phyloP scores from a whole-genome alignment of 2,329 filamentous ascomycete species.

The Macrophomina tecta region DNA sequence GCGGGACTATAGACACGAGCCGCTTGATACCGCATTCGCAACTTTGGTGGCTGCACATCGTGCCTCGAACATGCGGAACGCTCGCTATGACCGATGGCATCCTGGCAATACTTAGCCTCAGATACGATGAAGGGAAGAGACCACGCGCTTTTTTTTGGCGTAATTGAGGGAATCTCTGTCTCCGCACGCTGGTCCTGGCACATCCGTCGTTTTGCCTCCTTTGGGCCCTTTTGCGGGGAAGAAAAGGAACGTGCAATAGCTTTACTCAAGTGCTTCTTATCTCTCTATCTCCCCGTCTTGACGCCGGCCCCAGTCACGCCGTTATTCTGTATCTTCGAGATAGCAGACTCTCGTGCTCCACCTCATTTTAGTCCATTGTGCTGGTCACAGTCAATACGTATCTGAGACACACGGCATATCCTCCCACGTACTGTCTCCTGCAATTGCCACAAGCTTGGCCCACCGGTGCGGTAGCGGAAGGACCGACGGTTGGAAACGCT shows the following conservation, averaged over 20 bases:
- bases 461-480: not conserved
- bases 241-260: not conserved
- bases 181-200: not conserved
- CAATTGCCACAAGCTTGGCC: not conserved
- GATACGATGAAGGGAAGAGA: not conserved
- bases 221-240: not conserved
- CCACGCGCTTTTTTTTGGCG: not conserved
- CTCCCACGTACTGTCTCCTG: not conserved
- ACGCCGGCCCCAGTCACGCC: not conserved
- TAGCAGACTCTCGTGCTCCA: not conserved
- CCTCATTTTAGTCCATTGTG: not conserved
- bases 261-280: slow-evolving; percentile 2
- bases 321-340: not conserved
- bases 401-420: not conserved
- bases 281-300: not conserved
- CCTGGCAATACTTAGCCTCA: not conserved
- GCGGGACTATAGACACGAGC: not conserved
- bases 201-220: not conserved
- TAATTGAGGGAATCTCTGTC: not conserved
- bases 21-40: not conserved
- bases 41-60: not conserved
- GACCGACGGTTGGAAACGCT: not conserved
- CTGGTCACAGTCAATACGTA: slow-evolving; percentile 18
- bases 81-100: not conserved
- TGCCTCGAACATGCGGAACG: not conserved